Evolutionary conservation across 2,329 filamentous ascomycete genomes (phyloP).

Genomic region (Aspergillus luchuensis): DNA sequence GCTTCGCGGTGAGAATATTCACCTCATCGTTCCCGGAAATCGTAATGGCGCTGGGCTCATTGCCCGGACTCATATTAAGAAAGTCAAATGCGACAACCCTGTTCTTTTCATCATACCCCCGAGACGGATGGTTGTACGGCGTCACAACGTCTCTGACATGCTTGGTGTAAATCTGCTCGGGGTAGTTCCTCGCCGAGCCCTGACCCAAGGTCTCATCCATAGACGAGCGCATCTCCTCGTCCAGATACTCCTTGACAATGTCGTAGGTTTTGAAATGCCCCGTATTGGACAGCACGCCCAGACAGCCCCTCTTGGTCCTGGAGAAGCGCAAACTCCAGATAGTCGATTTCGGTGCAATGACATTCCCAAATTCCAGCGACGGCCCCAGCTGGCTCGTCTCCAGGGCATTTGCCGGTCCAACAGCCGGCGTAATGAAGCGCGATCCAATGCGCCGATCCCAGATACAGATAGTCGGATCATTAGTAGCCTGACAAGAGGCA

Average conservation of each 20-base stretch:
- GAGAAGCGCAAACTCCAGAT: conserved; percentile 67
- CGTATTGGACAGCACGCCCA: conserved; percentile 61
- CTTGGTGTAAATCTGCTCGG: conserved; percentile 50
- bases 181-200: conserved; percentile 43
- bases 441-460: conserved; percentile 61
- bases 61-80: conserved; percentile 50
- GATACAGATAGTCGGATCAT: conserved; percentile 61
- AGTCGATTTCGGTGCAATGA: conserved; percentile 53
- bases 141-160: conserved; percentile 47
- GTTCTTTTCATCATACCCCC: conserved; percentile 48
- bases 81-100: conserved; percentile 64
- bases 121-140: conserved; percentile 50
- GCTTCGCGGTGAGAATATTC: conserved; percentile 51
- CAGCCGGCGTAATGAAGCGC: conserved; percentile 39
- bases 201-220: conserved; percentile 45
- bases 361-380: conserved; percentile 60
- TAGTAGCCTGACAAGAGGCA: conserved; percentile 57
- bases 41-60: conserved; percentile 56
- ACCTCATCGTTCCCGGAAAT: conserved; percentile 56
- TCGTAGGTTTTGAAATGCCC: conserved; percentile 62
- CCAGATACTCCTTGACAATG: conserved; percentile 53
- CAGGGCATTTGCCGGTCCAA: conserved; percentile 32
- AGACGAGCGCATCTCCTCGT: conserved; percentile 41
- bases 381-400: conserved; percentile 47
- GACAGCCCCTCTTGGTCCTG: conserved; percentile 57